phyloP scores from a whole-genome alignment of 2,329 filamentous ascomycete species.

The Colletotrichum lini region DNA sequence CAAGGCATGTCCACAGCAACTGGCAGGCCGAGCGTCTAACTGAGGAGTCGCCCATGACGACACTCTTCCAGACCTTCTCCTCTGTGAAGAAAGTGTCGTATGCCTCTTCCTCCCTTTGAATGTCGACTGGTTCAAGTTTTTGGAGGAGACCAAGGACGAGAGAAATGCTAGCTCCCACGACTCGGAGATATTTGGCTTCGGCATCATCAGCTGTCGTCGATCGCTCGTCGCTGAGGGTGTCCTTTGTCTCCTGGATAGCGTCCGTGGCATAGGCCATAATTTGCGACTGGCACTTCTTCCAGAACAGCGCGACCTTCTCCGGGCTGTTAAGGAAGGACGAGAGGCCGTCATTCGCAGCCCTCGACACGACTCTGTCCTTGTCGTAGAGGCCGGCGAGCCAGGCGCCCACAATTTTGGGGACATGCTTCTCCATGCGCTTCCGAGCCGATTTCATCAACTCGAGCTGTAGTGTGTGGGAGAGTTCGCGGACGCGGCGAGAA shows the following conservation, averaged over 20 bases:
- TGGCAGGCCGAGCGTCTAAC: constrained; percentile 68
- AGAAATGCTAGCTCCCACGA: constrained; percentile 71
- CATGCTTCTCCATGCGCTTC: constrained; percentile 85
- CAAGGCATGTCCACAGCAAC: constrained; percentile 64
- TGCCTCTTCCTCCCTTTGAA: constrained; percentile 70
- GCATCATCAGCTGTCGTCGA: constrained; percentile 88
- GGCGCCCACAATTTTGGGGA: constrained; percentile 84
- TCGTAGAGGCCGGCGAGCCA: constrained; percentile 95
- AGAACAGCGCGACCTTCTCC: constrained; percentile 83
- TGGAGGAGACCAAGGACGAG: constrained; percentile 68
- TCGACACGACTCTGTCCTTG: constrained; percentile 81
- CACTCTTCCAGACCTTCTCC: constrained; percentile 76
- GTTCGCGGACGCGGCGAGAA: constrained; percentile 87
- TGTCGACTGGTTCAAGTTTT: constrained; percentile 64
- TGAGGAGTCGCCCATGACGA: constrained; percentile 72
- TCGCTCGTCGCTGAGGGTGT: constrained; percentile 90
- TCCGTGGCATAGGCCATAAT: constrained; percentile 87
- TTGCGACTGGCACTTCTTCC: constrained; percentile 83
- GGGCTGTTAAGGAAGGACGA: constrained; percentile 81
- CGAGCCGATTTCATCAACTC: constrained; percentile 74
- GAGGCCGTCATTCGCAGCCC: constrained; percentile 84
- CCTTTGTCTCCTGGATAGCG: constrained; percentile 83
- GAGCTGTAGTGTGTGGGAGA: constrained; percentile 82
- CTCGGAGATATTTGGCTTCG: constrained; percentile 86
- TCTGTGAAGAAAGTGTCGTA: constrained; percentile 79